phyloP scores from a whole-genome alignment of 1,284 basidiomycete genomes.

The Malassezia caprae region DNA sequence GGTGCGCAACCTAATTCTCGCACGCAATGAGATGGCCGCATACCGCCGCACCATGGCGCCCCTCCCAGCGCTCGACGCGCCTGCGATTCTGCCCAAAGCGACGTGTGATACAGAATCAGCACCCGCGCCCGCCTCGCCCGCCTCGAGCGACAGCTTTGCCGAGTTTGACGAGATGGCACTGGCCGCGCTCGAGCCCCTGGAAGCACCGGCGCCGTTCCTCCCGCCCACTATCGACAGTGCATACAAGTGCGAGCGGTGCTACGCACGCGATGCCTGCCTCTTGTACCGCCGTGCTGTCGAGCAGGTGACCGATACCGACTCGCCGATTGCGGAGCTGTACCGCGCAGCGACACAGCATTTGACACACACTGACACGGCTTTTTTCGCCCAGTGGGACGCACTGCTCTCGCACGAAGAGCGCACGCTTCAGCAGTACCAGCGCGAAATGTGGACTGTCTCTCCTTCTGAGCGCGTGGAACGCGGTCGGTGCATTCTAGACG shows the following conservation, averaged over 20 bases:
- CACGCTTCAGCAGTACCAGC: constrained; percentile 68
- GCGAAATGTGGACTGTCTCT: constrained; percentile 86
- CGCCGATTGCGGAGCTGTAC: constrained; percentile 66
- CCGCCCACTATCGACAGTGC: constrained; percentile 79
- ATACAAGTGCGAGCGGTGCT: constrained; percentile 69
- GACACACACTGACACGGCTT: constrained; percentile 59
- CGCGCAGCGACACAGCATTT: constrained; percentile 71
- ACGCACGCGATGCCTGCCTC: constrained; percentile 76
- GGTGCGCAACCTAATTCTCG: constrained; percentile 67
- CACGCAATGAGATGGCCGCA: constrained; percentile 73
- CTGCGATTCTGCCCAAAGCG: background rate
- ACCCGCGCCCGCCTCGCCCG: background rate
- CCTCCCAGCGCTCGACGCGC: constrained; percentile 2
- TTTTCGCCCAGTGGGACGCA: constrained; percentile 84
- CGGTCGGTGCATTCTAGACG: constrained; percentile 43
- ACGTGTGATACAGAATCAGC: background rate
- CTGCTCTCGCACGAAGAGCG: constrained; percentile 80
- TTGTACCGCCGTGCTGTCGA: constrained; percentile 65
- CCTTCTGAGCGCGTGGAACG: constrained; percentile 65
- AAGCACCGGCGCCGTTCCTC: constrained; percentile 19
- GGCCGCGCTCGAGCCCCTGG: background rate
- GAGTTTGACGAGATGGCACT: background rate
- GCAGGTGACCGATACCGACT: constrained; percentile 22
- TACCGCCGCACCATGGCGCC: constrained; percentile 54
- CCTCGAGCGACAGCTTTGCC: constrained; percentile 4